These are phyloP conservation scores for Grifola frondosa DNA, from an alignment of 1,284 basidiomycete species.

Conservation along the genomic window DNA sequence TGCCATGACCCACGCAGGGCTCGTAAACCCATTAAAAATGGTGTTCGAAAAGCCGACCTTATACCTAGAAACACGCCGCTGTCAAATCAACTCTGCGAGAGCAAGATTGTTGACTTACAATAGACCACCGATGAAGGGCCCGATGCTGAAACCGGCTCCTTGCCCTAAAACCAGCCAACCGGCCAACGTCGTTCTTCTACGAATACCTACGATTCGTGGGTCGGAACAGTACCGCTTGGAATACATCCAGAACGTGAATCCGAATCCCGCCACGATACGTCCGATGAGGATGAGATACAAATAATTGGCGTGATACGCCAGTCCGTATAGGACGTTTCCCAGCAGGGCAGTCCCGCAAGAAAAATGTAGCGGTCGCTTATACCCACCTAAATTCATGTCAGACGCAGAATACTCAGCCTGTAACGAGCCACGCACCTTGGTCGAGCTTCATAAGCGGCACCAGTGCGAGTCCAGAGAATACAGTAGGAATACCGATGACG, in stretches of 20 bases:
- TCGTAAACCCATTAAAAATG: slow-evolving; percentile 63
- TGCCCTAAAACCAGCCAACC: slow-evolving; percentile 66
- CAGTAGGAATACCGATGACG: slow-evolving; percentile 65
- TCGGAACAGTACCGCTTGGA: slow-evolving; percentile 66
- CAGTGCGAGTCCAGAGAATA: slow-evolving; percentile 56
- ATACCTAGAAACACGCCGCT: slow-evolving; percentile 17
- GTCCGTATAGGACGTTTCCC: slow-evolving; percentile 44
- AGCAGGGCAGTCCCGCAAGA: slow-evolving; percentile 41
- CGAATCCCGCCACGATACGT: slow-evolving; percentile 50
- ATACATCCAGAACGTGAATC: slow-evolving; percentile 47
- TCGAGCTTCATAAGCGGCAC: slow-evolving; percentile 59
- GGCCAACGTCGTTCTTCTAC: slow-evolving; percentile 61
- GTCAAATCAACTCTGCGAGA: neutral
- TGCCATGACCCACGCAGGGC: slow-evolving; percentile 69
- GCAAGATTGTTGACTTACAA: slow-evolving; percentile 27
- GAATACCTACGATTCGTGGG: slow-evolving; percentile 62
- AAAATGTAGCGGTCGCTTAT: slow-evolving; percentile 46
- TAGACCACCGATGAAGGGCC: slow-evolving; percentile 66
- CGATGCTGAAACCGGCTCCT: slow-evolving; percentile 60
- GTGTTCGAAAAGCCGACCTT: slow-evolving; percentile 30
- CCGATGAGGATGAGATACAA: slow-evolving; percentile 51
- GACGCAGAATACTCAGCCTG: too few relatives aligned
- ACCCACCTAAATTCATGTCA: slow-evolving; percentile 55
- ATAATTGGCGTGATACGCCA: slow-evolving; percentile 45
- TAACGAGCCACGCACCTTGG: too few relatives aligned